Percentiles rank a stretch among this genome's conserved stretches.
These are phyloP conservation scores for Blumeria graminis DNA, from an alignment of 2,329 filamentous ascomycete species.

Conservation along the genomic window DNA sequence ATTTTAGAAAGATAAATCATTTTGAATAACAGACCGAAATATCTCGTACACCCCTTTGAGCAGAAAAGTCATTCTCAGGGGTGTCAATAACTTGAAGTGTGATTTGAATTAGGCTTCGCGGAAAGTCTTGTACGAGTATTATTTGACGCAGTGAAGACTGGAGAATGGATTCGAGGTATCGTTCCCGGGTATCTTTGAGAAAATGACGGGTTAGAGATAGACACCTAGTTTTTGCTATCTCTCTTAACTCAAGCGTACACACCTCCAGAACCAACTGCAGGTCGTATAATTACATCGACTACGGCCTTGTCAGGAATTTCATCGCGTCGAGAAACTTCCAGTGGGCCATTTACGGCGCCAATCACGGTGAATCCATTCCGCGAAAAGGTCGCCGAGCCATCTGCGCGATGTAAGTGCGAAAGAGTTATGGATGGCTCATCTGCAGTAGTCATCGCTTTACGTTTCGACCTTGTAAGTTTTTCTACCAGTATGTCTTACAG, in stretches of 20 bases:
- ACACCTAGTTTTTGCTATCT: neutral
- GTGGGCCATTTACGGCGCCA: constrained; percentile 72
- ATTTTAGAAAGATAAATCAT: no score
- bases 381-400: constrained; percentile 60
- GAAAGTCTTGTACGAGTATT: constrained; percentile 51
- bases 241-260: constrained; percentile 11
- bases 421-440: constrained; percentile 23
- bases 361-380: constrained; percentile 58
- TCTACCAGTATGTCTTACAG: neutral
- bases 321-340: constrained; percentile 73
- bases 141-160: constrained; percentile 49
- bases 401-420: constrained; percentile 40
- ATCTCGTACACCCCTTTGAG: constrained; percentile 33
- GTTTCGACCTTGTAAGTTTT: neutral
- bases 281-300: constrained; percentile 74
- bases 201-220: neutral
- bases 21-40: constrained; percentile 24
- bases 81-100: constrained; percentile 51
- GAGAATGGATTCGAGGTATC: constrained; percentile 59
- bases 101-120: constrained; percentile 54
- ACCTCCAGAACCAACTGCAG: constrained; percentile 65
- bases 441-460: constrained; percentile 20
- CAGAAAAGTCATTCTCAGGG: constrained; percentile 42
- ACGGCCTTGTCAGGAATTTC: constrained; percentile 79
- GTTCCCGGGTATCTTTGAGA: constrained; percentile 36